Evolutionary conservation across 768 basidiomycete species (phyloP).

Genomic region (Lentinula aciculospora): DNA sequence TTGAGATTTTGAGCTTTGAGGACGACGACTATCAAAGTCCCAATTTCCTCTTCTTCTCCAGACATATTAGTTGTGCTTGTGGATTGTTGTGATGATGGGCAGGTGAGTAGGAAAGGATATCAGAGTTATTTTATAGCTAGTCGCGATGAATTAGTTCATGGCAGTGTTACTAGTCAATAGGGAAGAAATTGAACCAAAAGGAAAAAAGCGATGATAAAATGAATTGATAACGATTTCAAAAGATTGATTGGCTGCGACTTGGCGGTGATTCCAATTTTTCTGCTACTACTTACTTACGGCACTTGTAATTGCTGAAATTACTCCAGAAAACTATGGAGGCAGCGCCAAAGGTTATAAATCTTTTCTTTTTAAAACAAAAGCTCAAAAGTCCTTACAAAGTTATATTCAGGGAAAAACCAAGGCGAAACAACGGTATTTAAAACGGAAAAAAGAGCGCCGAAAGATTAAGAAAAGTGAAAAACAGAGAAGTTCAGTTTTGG

Average conservation of each 20-base stretch:
- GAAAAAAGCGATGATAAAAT: not conserved
- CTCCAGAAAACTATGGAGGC: not conserved
- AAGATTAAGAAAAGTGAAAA: slow-evolving; percentile 32
- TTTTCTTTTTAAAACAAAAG: not conserved
- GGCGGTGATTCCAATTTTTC: not conserved
- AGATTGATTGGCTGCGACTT: not conserved
- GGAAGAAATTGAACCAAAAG: no score
- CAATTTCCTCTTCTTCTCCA: slow-evolving; percentile 47
- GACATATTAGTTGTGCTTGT: not conserved
- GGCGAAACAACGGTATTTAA: slow-evolving; percentile 68
- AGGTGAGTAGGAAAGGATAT: no score
- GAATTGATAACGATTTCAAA: not conserved
- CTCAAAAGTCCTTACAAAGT: not conserved
- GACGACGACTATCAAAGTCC: slow-evolving; percentile 80
- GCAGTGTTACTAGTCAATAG: not conserved
- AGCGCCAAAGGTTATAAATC: not conserved
- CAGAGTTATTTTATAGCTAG: not conserved
- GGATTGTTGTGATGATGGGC: not conserved
- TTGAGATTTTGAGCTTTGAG: slow-evolving; percentile 80
- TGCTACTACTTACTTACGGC: no score
- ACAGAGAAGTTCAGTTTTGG: not conserved
- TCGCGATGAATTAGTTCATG: not conserved
- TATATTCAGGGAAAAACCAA: slow-evolving; percentile 54
- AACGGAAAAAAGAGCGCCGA: slow-evolving; percentile 62
- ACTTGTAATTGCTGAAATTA: no score